Base-by-base conservation (phyloP, 176 grass and related monocot species). In the Triticum timopheevii region DNA sequence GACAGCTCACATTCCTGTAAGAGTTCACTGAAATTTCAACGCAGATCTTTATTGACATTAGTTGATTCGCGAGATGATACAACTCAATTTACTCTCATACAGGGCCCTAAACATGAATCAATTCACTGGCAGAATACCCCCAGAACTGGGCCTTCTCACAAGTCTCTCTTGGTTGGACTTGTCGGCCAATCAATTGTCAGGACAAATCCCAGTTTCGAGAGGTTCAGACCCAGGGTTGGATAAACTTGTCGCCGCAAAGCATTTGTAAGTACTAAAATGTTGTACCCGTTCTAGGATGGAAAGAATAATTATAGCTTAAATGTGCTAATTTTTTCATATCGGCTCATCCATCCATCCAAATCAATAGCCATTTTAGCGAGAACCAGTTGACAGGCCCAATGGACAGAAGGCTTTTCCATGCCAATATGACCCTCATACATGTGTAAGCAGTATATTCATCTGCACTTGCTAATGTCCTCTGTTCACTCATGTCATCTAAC, bases 41-140 rank as follows among this genome's bases (percentile, higher is more conserved):
- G 35, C 34, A 45, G 80, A 79, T 83, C 24, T 86, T 76, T 25
- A 91, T 31, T 84, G 35, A 22, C 54, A 65, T n/a, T 77, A 83
- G 35, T 83, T 35, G 9, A 10, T 90, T 87, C 56, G 63, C 25
- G 28, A 79, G 31, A 19, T 86, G 13, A 90, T 58, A 73, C 79
- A 88, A 24, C 28, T 86, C 66, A 47, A 22, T 10, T 35, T 20
- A 28, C 65, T 61, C 61, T 80, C 54, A 79, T 84, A 64, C 80
- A 98, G 96, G 65, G 93, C 93, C 56, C 64, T 98, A 69, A 98
- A 94, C 68, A 84, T 89, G 82, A 98, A 98, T 87, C 22, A 87
- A 1, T 95, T 98, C 93, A 90, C 77, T 52, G 93, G 96, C n/a
- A 77, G 42, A 73, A 90, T 98, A 81, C 96, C 96, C 66, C 30